These are phyloP conservation scores for Backusella parvicylindrica DNA, from an alignment of 192 early-diverging fungal genomes.

Conservation along the genomic window DNA sequence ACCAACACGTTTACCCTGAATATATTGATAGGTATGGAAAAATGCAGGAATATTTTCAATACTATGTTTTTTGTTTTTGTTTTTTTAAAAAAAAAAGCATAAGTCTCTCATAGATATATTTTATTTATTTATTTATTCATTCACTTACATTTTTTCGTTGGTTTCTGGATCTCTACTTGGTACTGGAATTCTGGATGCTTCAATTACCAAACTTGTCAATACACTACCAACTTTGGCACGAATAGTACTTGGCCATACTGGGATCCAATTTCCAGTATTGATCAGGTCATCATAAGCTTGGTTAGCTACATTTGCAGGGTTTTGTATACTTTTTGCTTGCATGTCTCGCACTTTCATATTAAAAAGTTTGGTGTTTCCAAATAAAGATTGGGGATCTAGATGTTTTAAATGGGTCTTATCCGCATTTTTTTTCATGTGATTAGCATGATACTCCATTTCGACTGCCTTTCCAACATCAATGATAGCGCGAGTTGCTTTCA, in stretches of 20 bases:
- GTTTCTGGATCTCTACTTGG: conserved; percentile 56
- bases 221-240: conserved; percentile 49
- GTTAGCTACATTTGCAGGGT: conserved; percentile 18
- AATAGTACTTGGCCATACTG: conserved; percentile 34
- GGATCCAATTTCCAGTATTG: conserved; percentile 25
- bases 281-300: conserved; percentile 21
- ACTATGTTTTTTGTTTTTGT: conserved; percentile 19
- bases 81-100: neutral
- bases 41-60: conserved; percentile 74
- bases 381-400: conserved; percentile 64
- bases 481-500: conserved; percentile 53
- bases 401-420: conserved; percentile 45
- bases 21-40: conserved; percentile 61
- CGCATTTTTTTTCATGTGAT: conserved; percentile 61
- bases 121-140: too few relatives aligned
- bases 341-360: conserved; percentile 74
- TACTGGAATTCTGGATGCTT: conserved; percentile 66
- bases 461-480: conserved; percentile 70
- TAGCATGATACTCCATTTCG: conserved; percentile 80
- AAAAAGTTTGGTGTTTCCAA: conserved; percentile 75
- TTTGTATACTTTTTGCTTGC: conserved; percentile 53
- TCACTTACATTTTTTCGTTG: conserved; percentile 44
- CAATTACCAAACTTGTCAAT: conserved; percentile 59
- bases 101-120: neutral
- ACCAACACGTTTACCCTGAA: conserved; percentile 65